Evolutionary conservation across 768 basidiomycete genomes (phyloP).

Genomic region (Amanita rubescens): DNA sequence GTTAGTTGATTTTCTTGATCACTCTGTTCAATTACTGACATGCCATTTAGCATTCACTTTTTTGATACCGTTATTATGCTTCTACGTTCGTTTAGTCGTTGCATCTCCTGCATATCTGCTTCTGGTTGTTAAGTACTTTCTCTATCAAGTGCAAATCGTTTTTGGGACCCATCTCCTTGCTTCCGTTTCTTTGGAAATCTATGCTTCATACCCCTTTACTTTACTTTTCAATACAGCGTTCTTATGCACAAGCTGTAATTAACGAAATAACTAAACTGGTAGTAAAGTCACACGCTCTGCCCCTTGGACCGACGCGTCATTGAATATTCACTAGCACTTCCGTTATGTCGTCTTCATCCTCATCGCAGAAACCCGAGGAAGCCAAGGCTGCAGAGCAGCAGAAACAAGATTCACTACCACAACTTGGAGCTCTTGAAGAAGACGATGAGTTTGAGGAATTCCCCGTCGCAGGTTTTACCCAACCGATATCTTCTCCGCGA

Average conservation of each 20-base stretch:
- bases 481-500: background rate
- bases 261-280: background rate
- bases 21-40: background rate
- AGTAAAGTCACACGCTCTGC: background rate
- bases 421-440: conserved; percentile 89
- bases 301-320: background rate
- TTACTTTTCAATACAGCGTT: background rate
- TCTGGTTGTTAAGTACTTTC: background rate
- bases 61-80: background rate
- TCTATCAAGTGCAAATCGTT: background rate
- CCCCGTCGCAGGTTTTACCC: conserved; percentile 59
- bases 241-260: too few species aligned
- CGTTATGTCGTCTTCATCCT: conserved; percentile 37
- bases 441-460: conserved; percentile 98
- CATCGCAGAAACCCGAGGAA: conserved; percentile 33
- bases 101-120: background rate
- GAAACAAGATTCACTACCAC: conserved; percentile 42
- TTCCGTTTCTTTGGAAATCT: background rate
- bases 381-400: conserved; percentile 32
- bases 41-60: background rate
- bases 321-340: background rate
- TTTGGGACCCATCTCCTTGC: background rate
- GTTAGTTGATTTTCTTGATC: background rate
- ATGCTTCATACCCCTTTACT: conserved; percentile 2
- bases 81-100: conserved; percentile 1